These are phyloP conservation scores for Stephanodiscus minutulus DNA, from an alignment of 108 stramenopile genomes.

Conservation along the genomic window DNA sequence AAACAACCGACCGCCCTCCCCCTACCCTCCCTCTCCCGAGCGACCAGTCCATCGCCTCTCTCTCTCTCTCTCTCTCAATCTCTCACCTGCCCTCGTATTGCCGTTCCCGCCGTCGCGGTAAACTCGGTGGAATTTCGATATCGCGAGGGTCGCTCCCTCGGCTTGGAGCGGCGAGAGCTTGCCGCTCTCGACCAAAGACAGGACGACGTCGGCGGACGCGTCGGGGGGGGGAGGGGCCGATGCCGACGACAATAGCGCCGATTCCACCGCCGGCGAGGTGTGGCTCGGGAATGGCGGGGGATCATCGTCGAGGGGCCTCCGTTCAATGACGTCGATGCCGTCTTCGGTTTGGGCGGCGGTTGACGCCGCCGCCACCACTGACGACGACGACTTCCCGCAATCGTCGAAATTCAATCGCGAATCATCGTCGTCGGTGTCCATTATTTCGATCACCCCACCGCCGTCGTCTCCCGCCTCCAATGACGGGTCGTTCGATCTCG, in stretches of 20 bases:
- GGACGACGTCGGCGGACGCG: constrained; percentile 25
- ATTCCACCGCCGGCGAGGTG: constrained; percentile 57
- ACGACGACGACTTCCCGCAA: not conserved
- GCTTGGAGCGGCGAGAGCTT: constrained; percentile 62
- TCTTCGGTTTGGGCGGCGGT: not conserved
- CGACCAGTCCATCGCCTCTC: no score
- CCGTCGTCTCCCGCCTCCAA: not conserved
- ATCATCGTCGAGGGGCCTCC: not conserved
- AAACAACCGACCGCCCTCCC: no score
- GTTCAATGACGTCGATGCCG: not conserved
- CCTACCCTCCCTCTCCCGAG: no score
- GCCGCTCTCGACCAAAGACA: constrained; percentile 26
- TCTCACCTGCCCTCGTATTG: constrained; percentile 16
- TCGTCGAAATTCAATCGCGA: no score
- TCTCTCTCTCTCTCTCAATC: not conserved
- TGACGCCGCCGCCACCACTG: not conserved
- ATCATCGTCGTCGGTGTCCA: constrained; percentile 20
- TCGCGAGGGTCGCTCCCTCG: constrained; percentile 59
- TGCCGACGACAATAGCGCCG: constrained; percentile 54
- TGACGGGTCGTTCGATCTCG: not conserved
- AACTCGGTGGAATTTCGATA: constrained; percentile 48
- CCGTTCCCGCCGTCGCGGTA: constrained; percentile 17
- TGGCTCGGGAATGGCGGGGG: constrained; percentile 40
- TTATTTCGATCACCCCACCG: constrained; percentile 17
- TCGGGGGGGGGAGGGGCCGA: constrained; percentile 29